A percentile compares a stretch with the other conserved stretches of the same genome.
Conservation (phyloP, 108 stramenopile species). For the Schizochytrium sp. region DNA sequence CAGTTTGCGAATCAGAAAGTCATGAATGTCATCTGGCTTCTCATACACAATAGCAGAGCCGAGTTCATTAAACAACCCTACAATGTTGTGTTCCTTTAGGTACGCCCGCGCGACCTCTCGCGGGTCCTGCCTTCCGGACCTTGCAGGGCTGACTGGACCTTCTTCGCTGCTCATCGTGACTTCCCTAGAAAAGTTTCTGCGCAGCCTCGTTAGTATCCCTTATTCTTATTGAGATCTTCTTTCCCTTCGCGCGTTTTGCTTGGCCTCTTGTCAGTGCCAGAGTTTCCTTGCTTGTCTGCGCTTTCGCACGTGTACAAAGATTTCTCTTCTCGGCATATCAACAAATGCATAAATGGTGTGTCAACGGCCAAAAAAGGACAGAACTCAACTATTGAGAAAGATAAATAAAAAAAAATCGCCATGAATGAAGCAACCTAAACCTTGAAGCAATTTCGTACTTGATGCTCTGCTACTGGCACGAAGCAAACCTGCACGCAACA, state of each 20-base stretch:
- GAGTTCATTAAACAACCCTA: slow-evolving; percentile 5
- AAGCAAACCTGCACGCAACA: too few species aligned
- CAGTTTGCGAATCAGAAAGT: slow-evolving; percentile 9
- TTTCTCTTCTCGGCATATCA: too few species aligned
- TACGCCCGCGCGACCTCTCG: slow-evolving; percentile 39
- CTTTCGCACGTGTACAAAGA: too few species aligned
- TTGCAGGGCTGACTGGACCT: not conserved
- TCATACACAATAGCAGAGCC: slow-evolving; percentile 42
- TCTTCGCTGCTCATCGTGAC: not conserved
- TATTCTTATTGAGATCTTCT: not conserved
- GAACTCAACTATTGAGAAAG: too few species aligned
- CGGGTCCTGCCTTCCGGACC: slow-evolving; percentile 14
- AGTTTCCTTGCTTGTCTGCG: too few species aligned
- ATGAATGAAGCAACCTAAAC: too few species aligned
- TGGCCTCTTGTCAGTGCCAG: too few species aligned
- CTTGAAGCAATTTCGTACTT: too few species aligned
- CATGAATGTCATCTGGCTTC: slow-evolving; percentile 14
- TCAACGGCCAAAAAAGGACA: too few species aligned
- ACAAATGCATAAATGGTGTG: too few species aligned
- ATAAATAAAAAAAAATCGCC: too few species aligned
- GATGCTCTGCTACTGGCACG: too few species aligned
- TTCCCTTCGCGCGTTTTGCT: not conserved
- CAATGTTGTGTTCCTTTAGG: slow-evolving; percentile 3
- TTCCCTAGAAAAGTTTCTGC: not conserved
- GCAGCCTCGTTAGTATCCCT: not conserved